Evolutionary conservation across 441 rosid genomes (phyloP).

Genomic region (Breynia disticha): DNA sequence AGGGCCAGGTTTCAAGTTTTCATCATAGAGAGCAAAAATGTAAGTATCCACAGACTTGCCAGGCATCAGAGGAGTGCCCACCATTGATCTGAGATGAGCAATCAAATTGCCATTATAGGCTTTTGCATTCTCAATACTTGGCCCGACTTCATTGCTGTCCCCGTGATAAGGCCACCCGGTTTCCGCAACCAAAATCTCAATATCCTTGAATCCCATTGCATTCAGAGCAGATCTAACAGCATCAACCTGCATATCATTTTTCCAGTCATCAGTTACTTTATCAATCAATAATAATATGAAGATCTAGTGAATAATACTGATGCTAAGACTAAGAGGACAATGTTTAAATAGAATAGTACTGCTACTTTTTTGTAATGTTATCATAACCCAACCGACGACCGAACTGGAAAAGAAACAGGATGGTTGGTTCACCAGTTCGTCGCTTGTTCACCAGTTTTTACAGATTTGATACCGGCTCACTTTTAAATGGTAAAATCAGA

Average conservation of each 20-base stretch:
- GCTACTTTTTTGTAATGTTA: too few relatives aligned
- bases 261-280: background rate
- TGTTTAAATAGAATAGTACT: too few relatives aligned
- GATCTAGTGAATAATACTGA: too few relatives aligned
- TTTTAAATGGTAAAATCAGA: too few relatives aligned
- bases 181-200: conserved; percentile 81
- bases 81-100: conserved; percentile 65
- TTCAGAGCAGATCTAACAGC: conserved; percentile 76
- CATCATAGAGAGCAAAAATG: conserved; percentile 81
- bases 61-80: conserved; percentile 90
- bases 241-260: conserved; percentile 48
- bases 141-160: conserved; percentile 65
- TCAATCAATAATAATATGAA: too few relatives aligned
- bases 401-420: too few relatives aligned
- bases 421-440: too few relatives aligned
- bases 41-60: conserved; percentile 86
- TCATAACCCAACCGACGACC: too few relatives aligned
- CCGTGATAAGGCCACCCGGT: conserved; percentile 89
- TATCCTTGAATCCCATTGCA: conserved; percentile 61
- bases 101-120: conserved; percentile 87
- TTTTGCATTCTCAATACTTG: conserved; percentile 76
- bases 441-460: too few relatives aligned
- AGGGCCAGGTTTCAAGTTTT: conserved; percentile 72
- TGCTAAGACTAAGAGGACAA: too few relatives aligned
- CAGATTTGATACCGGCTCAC: too few relatives aligned